These are phyloP conservation scores for Talaromyces sp. DNA, from an alignment of 2,329 filamentous ascomycete genomes.

Conservation along the genomic window DNA sequence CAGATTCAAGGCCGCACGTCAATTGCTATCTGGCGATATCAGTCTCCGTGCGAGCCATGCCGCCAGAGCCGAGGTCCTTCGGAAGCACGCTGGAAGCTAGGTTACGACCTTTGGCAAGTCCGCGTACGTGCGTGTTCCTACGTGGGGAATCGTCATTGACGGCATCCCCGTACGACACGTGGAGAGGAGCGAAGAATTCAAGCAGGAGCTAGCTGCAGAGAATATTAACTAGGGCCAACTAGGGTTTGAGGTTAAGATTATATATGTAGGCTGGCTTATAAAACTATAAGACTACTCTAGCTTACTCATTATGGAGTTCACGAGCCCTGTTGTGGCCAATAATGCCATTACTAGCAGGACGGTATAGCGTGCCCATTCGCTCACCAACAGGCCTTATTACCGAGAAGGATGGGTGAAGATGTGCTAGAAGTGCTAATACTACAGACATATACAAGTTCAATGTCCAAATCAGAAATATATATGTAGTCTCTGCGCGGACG, in stretches of 20 bases:
- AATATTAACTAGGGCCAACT: background rate
- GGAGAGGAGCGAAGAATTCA: background rate
- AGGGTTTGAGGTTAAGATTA: background rate
- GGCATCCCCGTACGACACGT: background rate
- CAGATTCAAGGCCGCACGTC: background rate
- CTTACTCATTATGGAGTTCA: background rate
- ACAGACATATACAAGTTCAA: background rate
- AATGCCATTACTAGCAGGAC: background rate
- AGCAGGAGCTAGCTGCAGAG: background rate
- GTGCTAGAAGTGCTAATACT: background rate
- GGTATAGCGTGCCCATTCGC: background rate
- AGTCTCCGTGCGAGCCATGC: background rate
- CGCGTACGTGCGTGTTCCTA: background rate
- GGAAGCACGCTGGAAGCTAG: background rate
- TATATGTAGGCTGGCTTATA: background rate
- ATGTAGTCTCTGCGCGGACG: background rate
- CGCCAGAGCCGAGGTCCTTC: background rate
- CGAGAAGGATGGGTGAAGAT: background rate
- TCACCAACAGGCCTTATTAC: background rate
- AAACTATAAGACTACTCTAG: no score
- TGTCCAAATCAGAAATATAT: background rate
- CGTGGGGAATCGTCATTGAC: background rate
- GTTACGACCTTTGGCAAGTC: background rate
- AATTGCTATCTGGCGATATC: background rate
- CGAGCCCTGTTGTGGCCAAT: background rate